These are phyloP conservation scores for Besnoitia besnoiti DNA, from an alignment of 169 alveolate species.

Conservation along the genomic window DNA sequence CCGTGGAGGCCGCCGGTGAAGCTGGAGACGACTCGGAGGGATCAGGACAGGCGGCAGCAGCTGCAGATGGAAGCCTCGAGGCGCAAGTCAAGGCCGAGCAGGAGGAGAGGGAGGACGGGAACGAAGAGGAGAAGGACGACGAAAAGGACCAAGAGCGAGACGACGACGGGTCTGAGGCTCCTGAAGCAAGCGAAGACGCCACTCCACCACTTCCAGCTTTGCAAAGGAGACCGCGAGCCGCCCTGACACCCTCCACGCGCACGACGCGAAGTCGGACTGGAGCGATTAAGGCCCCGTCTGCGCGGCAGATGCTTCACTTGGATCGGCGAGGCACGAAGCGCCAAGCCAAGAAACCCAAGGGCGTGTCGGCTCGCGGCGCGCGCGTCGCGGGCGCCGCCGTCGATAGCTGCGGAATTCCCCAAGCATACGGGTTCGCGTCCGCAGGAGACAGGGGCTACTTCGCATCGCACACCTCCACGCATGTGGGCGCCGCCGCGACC, in stretches of 20 bases:
- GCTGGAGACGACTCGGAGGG: too few species aligned
- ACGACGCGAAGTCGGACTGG: conserved; percentile 33
- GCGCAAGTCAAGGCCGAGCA: background rate
- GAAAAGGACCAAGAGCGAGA: background rate
- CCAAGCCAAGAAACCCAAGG: background rate
- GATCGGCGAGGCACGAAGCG: conserved; percentile 11
- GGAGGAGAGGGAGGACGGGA: background rate
- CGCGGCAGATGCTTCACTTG: conserved; percentile 26
- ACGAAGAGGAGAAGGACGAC: background rate
- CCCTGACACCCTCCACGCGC: background rate
- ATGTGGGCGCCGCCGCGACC: background rate
- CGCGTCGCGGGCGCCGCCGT: background rate
- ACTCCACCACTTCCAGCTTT: background rate
- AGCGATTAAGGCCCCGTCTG: conserved; percentile 16
- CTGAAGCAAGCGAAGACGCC: background rate
- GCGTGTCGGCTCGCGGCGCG: background rate
- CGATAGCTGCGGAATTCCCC: background rate
- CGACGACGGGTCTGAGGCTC: background rate
- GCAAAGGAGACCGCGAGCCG: background rate
- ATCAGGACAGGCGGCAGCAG: too few species aligned
- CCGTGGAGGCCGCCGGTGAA: too few species aligned
- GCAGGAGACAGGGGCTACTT: background rate
- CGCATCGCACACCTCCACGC: background rate
- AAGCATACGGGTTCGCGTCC: background rate
- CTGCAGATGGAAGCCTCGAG: too few species aligned